Conservation (phyloP, 192 early-diverging fungal species). For the Gaertneriomyces semiglobifer region DNA sequence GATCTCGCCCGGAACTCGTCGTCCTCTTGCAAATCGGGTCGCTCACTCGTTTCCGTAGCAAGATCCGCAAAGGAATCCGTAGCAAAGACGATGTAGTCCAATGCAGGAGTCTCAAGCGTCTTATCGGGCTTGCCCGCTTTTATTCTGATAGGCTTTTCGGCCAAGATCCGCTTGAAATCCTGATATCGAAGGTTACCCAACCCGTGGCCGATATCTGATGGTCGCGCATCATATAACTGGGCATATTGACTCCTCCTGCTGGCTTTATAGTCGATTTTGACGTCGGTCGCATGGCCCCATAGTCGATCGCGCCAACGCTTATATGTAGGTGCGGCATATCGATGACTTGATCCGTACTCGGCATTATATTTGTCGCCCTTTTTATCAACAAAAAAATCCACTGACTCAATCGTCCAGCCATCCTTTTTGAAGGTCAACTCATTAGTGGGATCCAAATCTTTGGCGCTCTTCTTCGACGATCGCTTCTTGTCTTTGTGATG, state of each 20-base stretch:
- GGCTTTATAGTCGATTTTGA: slow-evolving; percentile 9
- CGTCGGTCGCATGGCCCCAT: slow-evolving; percentile 7
- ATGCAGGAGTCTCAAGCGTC: too few relatives aligned
- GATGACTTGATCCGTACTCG: background rate
- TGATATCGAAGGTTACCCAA: slow-evolving; percentile 12
- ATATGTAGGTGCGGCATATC: slow-evolving; percentile 7
- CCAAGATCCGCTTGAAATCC: slow-evolving; percentile 17
- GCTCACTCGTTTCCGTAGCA: background rate
- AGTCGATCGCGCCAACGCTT: slow-evolving; percentile 24
- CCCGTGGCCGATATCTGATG: background rate
- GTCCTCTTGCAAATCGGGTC: slow-evolving; percentile 13
- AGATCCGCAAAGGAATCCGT: background rate
- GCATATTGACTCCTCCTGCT: slow-evolving; percentile 9
- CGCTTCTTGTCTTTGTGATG: too few relatives aligned
- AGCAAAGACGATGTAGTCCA: background rate
- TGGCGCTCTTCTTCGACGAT: too few relatives aligned
- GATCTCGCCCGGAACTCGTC: slow-evolving; percentile 22
- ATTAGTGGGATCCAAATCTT: too few relatives aligned
- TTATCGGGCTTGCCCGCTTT: too few relatives aligned
- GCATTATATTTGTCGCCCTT: slow-evolving; percentile 26
- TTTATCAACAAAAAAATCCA: slow-evolving; percentile 16
- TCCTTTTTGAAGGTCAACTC: too few relatives aligned
- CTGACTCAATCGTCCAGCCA: too few relatives aligned
- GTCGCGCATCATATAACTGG: too few relatives aligned
- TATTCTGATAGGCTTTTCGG: background rate